phyloP scores from a whole-genome alignment of 768 basidiomycete genomes.

The Termitomyces sp. region DNA sequence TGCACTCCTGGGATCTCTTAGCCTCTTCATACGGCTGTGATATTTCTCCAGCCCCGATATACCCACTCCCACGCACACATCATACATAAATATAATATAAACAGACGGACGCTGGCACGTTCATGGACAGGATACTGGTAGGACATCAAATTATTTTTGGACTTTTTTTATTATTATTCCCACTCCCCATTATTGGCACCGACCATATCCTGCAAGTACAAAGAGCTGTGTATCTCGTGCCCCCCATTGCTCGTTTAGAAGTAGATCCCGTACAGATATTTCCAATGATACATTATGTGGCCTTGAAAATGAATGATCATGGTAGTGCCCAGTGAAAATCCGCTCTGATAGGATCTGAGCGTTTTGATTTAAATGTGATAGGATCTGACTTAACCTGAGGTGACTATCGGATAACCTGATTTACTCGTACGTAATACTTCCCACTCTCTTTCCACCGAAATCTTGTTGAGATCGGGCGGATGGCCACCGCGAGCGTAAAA shows the following conservation, averaged over 20 bases:
- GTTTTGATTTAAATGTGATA: too few relatives aligned
- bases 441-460: too few relatives aligned
- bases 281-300: conserved; percentile 4
- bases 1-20: conserved; percentile 31
- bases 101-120: neutral
- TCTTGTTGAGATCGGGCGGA: neutral
- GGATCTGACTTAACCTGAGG: too few relatives aligned
- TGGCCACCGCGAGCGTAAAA: neutral
- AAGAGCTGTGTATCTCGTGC: neutral
- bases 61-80: neutral
- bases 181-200: neutral
- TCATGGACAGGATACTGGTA: neutral
- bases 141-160: conserved; percentile 2
- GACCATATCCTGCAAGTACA: neutral
- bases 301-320: too few relatives aligned
- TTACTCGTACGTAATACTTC: too few relatives aligned
- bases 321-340: too few relatives aligned
- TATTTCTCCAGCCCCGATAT: neutral
- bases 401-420: too few relatives aligned
- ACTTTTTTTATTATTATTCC: conserved; percentile 1
- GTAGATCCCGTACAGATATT: neutral
- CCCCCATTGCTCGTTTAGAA: conserved; percentile 10
- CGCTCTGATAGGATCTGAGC: too few relatives aligned
- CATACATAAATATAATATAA: neutral
- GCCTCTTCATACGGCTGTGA: conserved; percentile 19